These are phyloP conservation scores for Cotoneaster glaucophyllus DNA, from an alignment of 306 rosid species.

Conservation along the genomic window DNA sequence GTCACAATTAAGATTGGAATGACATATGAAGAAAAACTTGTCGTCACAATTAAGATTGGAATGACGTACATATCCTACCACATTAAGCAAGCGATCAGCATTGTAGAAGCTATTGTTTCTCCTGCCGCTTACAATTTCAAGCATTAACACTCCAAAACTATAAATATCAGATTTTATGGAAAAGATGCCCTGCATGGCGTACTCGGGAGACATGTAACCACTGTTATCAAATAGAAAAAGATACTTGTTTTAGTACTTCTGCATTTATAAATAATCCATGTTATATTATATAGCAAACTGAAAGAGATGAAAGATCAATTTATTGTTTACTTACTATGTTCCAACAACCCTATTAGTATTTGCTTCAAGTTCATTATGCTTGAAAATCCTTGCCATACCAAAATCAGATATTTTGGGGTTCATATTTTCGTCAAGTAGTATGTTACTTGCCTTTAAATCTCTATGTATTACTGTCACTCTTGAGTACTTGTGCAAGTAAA, in stretches of 20 bases:
- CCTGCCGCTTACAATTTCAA: neutral
- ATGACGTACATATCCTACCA: conserved; percentile 16
- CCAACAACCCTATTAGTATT: conserved; percentile 17
- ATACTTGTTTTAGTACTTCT: too few relatives aligned
- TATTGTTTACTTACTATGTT: conserved; percentile 13
- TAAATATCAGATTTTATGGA: neutral
- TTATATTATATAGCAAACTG: too few relatives aligned
- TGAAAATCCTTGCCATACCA: conserved; percentile 8
- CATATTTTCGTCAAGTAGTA: conserved; percentile 15
- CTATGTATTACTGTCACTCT: neutral
- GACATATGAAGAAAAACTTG: too few relatives aligned
- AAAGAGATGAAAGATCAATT: neutral
- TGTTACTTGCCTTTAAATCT: neutral
- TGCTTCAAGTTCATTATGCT: neutral
- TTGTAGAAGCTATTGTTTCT: conserved; percentile 6
- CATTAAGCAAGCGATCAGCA: neutral
- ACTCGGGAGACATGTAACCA: conserved; percentile 21
- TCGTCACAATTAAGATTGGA: too few relatives aligned
- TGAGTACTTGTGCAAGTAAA: conserved; percentile 5
- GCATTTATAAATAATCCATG: too few relatives aligned
- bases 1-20: too few relatives aligned
- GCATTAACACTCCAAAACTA: neutral
- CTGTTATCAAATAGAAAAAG: neutral
- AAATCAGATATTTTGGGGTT: conserved; percentile 12
- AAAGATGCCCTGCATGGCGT: neutral